Conservation (phyloP, 2,329 filamentous ascomycete species). For the Setomelanomma holmii region DNA sequence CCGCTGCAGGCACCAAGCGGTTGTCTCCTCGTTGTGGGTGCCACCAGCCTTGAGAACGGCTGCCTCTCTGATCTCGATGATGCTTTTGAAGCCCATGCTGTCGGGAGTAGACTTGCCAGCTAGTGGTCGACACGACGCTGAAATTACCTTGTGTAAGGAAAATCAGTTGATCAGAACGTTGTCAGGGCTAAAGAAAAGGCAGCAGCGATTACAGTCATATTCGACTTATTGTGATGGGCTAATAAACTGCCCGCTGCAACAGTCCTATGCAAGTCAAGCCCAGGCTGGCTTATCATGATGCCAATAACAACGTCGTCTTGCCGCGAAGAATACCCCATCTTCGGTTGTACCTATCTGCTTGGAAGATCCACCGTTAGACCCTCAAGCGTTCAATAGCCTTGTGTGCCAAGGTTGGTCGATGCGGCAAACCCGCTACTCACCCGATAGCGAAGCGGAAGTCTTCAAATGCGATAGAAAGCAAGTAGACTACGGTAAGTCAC, state of each 20-base stretch:
- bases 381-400: no score
- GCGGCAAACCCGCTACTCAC: no score
- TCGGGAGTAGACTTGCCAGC: background rate
- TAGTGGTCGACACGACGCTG: background rate
- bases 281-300: background rate
- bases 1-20: background rate
- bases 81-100: background rate
- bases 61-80: background rate
- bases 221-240: no score
- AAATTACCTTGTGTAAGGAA: background rate
- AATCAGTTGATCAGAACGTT: no score
- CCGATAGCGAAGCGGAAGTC: no score
- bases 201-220: no score
- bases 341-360: background rate
- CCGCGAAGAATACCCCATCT: background rate
- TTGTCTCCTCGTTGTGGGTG: conserved; percentile 20
- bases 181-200: no score
- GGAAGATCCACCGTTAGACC: background rate
- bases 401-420: no score
- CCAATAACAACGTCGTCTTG: background rate
- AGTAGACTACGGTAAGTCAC: no score
- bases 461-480: no score
- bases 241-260: no score
- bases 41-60: background rate
- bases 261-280: background rate